Conservation (phyloP, 257 asterid genomes). For the Mitragyna speciosa region DNA sequence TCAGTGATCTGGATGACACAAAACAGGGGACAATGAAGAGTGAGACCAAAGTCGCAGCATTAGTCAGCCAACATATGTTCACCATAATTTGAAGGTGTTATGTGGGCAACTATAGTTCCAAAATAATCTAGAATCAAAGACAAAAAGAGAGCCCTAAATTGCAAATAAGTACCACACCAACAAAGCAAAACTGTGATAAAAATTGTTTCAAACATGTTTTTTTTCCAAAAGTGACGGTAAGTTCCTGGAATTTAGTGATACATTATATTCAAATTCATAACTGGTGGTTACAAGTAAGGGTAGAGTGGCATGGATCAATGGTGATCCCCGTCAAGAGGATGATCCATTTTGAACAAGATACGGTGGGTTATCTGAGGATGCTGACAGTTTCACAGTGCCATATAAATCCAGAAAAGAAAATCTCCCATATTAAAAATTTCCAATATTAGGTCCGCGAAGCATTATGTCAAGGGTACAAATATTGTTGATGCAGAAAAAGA, state of each 20-base stretch:
- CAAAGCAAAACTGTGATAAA: not conserved
- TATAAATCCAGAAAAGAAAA: not conserved
- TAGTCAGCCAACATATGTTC: not conserved
- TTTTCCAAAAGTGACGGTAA: not conserved
- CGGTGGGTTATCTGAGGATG: not conserved
- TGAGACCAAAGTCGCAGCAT: not conserved
- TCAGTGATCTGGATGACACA: conserved; percentile 41
- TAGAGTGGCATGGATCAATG: not conserved
- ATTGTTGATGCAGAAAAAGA: not conserved
- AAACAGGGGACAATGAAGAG: conserved; percentile 8
- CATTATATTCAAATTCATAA: not conserved
- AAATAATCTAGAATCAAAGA: not conserved
- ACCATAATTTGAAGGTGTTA: not conserved
- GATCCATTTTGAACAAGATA: not conserved
- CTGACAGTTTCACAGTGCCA: not conserved
- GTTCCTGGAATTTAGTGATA: not conserved
- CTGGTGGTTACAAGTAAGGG: not conserved
- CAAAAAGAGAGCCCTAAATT: no score
- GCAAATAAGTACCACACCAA: not conserved
- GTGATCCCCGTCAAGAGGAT: not conserved
- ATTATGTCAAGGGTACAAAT: not conserved
- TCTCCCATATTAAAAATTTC: not conserved
- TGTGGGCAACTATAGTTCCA: not conserved
- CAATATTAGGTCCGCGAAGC: not conserved
- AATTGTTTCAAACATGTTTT: not conserved